phyloP scores from a whole-genome alignment of 768 basidiomycete species.

The Psilocybe cubensis region DNA sequence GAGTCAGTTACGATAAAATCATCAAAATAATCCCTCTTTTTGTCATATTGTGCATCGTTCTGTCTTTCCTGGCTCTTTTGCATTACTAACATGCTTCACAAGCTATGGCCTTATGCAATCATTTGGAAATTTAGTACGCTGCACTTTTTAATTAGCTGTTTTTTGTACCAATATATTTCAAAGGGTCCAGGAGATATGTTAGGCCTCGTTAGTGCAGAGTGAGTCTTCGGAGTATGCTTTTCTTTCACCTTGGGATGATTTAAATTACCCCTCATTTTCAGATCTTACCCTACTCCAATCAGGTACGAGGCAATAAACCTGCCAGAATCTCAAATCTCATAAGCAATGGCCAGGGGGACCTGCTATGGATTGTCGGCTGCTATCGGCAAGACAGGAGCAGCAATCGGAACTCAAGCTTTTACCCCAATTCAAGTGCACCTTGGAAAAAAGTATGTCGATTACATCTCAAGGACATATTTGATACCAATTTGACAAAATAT shows the following conservation, averaged over 20 bases:
- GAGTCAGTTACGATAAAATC: slow-evolving; percentile 63
- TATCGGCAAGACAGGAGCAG: slow-evolving; percentile 72
- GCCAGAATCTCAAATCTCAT: no score
- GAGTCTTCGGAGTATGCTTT: slow-evolving; percentile 20
- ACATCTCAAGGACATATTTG: background rate
- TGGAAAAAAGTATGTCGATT: slow-evolving; percentile 55
- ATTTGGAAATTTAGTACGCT: slow-evolving; percentile 62
- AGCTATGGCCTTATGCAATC: slow-evolving; percentile 51
- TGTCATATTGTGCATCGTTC: slow-evolving; percentile 58
- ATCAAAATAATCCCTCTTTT: slow-evolving; percentile 66
- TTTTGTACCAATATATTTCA: background rate
- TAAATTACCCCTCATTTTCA: slow-evolving; percentile 21
- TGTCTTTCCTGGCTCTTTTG: background rate
- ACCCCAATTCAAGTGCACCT: slow-evolving; percentile 69
- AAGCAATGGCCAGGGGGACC: slow-evolving; percentile 55
- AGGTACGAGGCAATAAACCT: slow-evolving; percentile 38
- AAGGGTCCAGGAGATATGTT: slow-evolving; percentile 77
- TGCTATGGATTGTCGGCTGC: slow-evolving; percentile 74
- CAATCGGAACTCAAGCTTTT: slow-evolving; percentile 71
- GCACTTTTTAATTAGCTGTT: background rate
- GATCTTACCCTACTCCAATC: slow-evolving; percentile 67
- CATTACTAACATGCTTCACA: background rate
- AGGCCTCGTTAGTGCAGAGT: slow-evolving; percentile 69
- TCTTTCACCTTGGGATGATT: background rate
- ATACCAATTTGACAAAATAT: background rate